Conservation (phyloP, 176 grass and related monocot species). For the Alloteropsis semialata region DNA sequence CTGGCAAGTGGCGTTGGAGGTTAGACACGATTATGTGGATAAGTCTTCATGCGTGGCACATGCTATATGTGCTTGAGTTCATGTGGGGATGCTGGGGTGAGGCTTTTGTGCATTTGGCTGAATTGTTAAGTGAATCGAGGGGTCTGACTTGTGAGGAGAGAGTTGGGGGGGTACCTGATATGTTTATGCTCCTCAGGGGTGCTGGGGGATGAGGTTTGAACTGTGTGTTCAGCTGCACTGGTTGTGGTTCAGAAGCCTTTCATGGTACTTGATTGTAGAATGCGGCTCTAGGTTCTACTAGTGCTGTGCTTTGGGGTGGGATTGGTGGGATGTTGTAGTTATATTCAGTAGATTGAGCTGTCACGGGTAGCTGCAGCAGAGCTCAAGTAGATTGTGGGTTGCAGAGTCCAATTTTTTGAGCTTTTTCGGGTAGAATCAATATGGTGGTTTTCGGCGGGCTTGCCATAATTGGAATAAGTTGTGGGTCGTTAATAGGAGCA, state of each 20-base stretch:
- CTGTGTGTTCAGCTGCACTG: slow-evolving; percentile 3
- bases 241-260: neutral
- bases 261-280: neutral
- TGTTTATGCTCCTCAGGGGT: neutral
- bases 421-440: neutral
- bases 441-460: neutral
- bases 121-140: neutral
- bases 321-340: neutral
- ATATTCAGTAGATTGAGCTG: neutral
- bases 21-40: neutral
- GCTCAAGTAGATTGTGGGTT: neutral
- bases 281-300: neutral
- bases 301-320: neutral
- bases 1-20: neutral
- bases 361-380: neutral
- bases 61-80: neutral
- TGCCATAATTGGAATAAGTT: neutral
- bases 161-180: neutral
- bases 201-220: neutral
- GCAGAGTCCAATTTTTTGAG: neutral
- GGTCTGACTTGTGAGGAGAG: neutral
- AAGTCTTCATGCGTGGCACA: neutral
- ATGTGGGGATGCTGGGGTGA: neutral
- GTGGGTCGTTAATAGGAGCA: neutral
- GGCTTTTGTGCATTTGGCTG: neutral